Evolutionary conservation across 2,329 filamentous ascomycete genomes (phyloP), one percentile per base, ranked within the genome.

Genomic region (Fusarium udum): DNA sequence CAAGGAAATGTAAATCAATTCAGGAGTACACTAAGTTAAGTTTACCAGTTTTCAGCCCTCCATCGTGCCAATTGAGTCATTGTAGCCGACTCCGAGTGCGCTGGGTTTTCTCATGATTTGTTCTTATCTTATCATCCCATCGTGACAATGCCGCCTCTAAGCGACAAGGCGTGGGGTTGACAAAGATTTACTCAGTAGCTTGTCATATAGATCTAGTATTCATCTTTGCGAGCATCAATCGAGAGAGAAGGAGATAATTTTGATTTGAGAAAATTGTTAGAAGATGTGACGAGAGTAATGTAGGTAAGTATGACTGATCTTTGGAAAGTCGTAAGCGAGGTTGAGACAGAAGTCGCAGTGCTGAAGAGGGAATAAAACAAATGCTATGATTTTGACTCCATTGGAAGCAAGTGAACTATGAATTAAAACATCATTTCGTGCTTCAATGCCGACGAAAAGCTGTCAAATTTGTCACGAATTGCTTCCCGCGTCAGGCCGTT

Each of bases 361-460:
- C 24, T 45, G 42, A 46, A 8, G 9, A 48, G 11, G 36, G 1
- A 52, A 6, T 20, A 52, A 36, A 36, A 15, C 2, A 20, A 26
- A 15, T 2, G 14, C 7, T 1, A 5, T 0, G 7, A 8, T 18
- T 3, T 4, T 20, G 15, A 52, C 0, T 15, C 14, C 11, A 5
- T 22, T 9, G 3, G 7, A 3, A 39, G 37, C 3, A 9, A 22
- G 12, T 9, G 5, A 12, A 3, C 8, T 53, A 16, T 22, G 0
- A 14, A 40, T 13, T 1, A n/a, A 2, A 55, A 10, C 3, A 13
- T 26, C 11, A 0, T 2, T 8, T 28, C 13, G n/a, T 48, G 14
- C n/a, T 11, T 20, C 11, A 34, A 49, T 13, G 20, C 32, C 40
- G 39, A 48, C 0, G 22, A 37, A 26, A 37, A 31, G 8, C 16